These are phyloP conservation scores for Stenocarpella maydis DNA, from an alignment of 2,329 filamentous ascomycete genomes.

Conservation along the genomic window DNA sequence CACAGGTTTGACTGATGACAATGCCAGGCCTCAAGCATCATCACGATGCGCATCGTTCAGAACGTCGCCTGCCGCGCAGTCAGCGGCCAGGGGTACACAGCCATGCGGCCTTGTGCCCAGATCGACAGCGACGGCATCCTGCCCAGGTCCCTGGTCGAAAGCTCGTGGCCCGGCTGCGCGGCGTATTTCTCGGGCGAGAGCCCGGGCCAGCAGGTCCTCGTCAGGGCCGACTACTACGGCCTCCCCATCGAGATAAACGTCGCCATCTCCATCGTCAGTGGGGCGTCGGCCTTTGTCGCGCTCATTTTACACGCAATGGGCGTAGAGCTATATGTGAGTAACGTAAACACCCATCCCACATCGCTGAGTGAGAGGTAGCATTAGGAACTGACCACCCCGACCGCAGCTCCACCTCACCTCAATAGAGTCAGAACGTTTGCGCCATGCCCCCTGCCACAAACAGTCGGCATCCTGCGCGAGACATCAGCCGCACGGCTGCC, in stretches of 20 bases:
- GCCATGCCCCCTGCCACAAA: slow-evolving; percentile 63
- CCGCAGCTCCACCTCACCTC: slow-evolving; percentile 60
- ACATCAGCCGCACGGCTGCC: slow-evolving; percentile 54
- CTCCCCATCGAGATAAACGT: slow-evolving; percentile 48
- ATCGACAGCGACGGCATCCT: slow-evolving; percentile 51
- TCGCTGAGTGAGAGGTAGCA: not conserved
- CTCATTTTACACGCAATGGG: slow-evolving; percentile 58
- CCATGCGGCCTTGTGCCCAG: slow-evolving; percentile 54
- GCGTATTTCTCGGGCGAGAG: slow-evolving; percentile 46
- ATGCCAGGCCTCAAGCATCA: slow-evolving; percentile 55
- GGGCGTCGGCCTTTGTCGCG: slow-evolving; percentile 61
- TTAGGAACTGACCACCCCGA: not conserved
- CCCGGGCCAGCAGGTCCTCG: slow-evolving; percentile 40
- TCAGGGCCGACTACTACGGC: slow-evolving; percentile 46
- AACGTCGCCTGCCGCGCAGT: slow-evolving; percentile 52
- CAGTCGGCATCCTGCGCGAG: slow-evolving; percentile 62
- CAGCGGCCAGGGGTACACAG: slow-evolving; percentile 42
- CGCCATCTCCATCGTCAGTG: slow-evolving; percentile 57
- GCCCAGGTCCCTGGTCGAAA: slow-evolving; percentile 41
- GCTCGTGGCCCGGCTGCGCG: slow-evolving; percentile 55
- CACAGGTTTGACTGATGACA: not conserved
- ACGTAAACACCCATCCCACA: not conserved
- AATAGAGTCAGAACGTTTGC: slow-evolving; percentile 59
- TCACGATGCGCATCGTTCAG: slow-evolving; percentile 60
- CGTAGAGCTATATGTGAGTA: slow-evolving; percentile 58